A percentile compares a stretch with the other conserved stretches of the same genome.
Evolutionary conservation across 345 rosid species (phyloP).

Genomic region (Syzygium aromaticum): DNA sequence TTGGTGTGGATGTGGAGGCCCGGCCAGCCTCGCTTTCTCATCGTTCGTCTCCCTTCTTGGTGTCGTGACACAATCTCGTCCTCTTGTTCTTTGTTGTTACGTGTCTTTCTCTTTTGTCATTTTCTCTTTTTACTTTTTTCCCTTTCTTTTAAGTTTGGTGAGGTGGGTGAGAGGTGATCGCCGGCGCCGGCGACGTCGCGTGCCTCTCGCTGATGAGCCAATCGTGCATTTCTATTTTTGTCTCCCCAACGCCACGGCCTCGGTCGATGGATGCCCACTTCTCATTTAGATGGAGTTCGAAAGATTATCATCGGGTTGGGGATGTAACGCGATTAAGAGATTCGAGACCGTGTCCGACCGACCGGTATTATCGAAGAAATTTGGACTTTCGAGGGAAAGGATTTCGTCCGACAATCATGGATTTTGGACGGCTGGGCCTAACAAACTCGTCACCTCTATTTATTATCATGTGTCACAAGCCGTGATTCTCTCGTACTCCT

Average conservation of each 20-base stretch:
- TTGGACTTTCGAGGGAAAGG: not conserved
- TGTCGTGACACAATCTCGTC: not conserved
- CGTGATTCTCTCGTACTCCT: too few species aligned
- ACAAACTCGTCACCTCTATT: not conserved
- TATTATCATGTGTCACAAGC: not conserved
- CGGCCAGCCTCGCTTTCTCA: not conserved
- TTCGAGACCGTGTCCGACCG: not conserved
- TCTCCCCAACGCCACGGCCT: fast-evolving
- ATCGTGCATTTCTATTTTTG: not conserved
- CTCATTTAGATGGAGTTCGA: not conserved
- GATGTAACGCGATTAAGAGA: not conserved
- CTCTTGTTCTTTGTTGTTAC: not conserved
- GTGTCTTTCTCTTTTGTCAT: not conserved
- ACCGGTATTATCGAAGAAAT: not conserved
- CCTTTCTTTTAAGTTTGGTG: not conserved
- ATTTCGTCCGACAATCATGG: not conserved
- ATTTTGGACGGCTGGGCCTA: not conserved
- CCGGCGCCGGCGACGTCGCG: not conserved
- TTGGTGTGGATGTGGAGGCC: not conserved
- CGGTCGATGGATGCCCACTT: not conserved
- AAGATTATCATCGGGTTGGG: not conserved
- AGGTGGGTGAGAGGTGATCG: not conserved
- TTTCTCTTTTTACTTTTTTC: not conserved
- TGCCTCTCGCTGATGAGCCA: not conserved
- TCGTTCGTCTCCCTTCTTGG: not conserved